Evolutionary conservation across 768 basidiomycete genomes (phyloP).

Genomic region (Piloderma croceum): DNA sequence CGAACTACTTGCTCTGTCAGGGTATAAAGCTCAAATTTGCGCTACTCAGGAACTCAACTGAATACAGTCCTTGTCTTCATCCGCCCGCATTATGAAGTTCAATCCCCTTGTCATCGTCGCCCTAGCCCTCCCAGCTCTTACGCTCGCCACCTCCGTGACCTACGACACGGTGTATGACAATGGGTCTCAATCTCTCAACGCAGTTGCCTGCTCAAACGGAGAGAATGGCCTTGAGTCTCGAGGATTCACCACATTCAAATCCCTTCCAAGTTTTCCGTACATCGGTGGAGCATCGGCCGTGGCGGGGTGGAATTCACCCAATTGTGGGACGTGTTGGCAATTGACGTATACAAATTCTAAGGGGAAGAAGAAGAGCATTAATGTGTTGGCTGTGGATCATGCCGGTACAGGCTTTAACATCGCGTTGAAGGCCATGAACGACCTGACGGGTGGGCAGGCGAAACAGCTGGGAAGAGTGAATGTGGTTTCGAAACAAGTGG

Average conservation of each 20-base stretch:
- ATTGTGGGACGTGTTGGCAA: slow-evolving; percentile 31
- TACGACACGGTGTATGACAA: slow-evolving; percentile 30
- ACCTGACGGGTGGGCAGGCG: slow-evolving; percentile 25
- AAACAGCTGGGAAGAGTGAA: slow-evolving; percentile 20
- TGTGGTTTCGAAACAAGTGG: slow-evolving; percentile 18
- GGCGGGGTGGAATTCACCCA: slow-evolving; percentile 21
- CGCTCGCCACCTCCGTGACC: slow-evolving; percentile 18
- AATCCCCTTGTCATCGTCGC: slow-evolving; percentile 1
- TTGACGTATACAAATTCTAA: slow-evolving; percentile 18
- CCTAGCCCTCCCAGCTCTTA: slow-evolving; percentile 8
- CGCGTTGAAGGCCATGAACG: slow-evolving; percentile 29
- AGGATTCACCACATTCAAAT: slow-evolving; percentile 28
- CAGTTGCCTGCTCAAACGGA: slow-evolving; percentile 30
- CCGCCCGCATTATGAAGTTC: not conserved
- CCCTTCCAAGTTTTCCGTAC: slow-evolving; percentile 26
- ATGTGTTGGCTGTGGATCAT: slow-evolving; percentile 27
- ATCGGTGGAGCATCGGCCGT: slow-evolving; percentile 30
- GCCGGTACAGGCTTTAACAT: slow-evolving; percentile 30
- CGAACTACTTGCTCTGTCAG: no score
- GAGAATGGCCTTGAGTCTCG: slow-evolving; percentile 23
- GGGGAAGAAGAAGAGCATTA: slow-evolving; percentile 15
- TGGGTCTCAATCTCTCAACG: slow-evolving; percentile 9
- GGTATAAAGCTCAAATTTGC: no score
- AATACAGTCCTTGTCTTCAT: no score
- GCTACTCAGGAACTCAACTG: no score